Evolutionary conservation across 768 basidiomycete species (phyloP).

Genomic region (Kwoniella sp.): DNA sequence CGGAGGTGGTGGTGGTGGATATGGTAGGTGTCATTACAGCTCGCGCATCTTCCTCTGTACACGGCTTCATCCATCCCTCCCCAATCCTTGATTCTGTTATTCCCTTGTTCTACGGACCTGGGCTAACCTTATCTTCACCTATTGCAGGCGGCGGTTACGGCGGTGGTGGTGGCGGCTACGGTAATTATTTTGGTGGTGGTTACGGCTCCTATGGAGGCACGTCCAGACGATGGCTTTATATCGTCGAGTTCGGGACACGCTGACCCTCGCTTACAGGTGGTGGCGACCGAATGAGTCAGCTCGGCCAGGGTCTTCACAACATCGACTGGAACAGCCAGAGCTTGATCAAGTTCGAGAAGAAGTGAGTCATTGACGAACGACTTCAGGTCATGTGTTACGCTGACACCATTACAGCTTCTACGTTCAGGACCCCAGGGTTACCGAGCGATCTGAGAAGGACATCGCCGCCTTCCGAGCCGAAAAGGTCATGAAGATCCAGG

Average conservation of each 20-base stretch:
- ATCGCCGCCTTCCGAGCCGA: slow-evolving; percentile 75
- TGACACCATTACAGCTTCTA: slow-evolving; percentile 24
- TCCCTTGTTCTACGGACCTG: too few relatives aligned
- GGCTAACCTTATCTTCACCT: background rate
- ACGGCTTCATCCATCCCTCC: background rate
- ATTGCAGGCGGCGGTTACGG: slow-evolving; percentile 38
- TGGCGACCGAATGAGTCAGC: slow-evolving; percentile 61
- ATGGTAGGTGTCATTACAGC: slow-evolving; percentile 7
- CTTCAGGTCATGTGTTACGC: background rate
- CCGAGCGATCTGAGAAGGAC: slow-evolving; percentile 86
- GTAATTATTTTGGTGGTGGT: slow-evolving; percentile 10
- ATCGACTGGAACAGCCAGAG: slow-evolving; percentile 78
- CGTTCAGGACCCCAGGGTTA: slow-evolving; percentile 89
- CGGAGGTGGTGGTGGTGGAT: slow-evolving; percentile 51
- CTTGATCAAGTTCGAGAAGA: slow-evolving; percentile 89
- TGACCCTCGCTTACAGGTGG: slow-evolving; percentile 31
- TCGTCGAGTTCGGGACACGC: slow-evolving; percentile 29
- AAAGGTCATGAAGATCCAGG: slow-evolving; percentile 94
- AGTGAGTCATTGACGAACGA: slow-evolving; percentile 54
- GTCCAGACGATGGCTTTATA: slow-evolving; percentile 35
- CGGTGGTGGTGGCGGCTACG: slow-evolving; percentile 50
- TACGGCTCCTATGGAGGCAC: slow-evolving; percentile 23
- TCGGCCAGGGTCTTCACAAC: slow-evolving; percentile 73
- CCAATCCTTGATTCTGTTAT: too few relatives aligned
- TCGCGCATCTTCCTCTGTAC: background rate